Conservation (phyloP, 192 early-diverging fungal genomes). For the Podila horticola region DNA sequence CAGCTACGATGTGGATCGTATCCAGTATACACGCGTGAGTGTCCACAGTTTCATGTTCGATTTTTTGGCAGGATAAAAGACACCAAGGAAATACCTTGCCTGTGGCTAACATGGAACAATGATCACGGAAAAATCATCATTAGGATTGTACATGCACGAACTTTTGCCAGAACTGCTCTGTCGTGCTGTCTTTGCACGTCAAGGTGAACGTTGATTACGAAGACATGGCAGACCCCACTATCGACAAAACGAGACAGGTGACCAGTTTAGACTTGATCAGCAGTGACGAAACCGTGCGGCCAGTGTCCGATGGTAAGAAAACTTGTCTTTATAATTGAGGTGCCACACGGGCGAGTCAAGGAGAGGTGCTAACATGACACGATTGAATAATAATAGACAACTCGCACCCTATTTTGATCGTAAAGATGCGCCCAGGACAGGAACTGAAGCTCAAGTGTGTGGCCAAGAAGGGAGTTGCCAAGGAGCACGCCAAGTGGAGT, state of each 20-base stretch:
- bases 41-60: not conserved
- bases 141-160: constrained; percentile 80
- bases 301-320: constrained; percentile 66
- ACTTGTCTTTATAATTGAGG: no score
- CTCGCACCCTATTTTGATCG: constrained; percentile 70
- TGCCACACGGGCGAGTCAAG: not conserved
- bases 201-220: constrained; percentile 75
- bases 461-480: constrained; percentile 97
- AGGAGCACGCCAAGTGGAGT: constrained; percentile 98
- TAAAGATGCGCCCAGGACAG: constrained; percentile 92
- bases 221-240: constrained; percentile 46
- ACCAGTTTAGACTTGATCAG: constrained; percentile 85
- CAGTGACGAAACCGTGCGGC: constrained; percentile 74
- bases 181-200: constrained; percentile 87
- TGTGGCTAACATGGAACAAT: not conserved
- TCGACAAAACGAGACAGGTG: constrained; percentile 80
- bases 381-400: constrained; percentile 17
- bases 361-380: not conserved
- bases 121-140: not conserved
- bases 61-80: not conserved
- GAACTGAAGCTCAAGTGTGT: constrained; percentile 90
- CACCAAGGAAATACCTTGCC: not conserved
- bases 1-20: constrained; percentile 78
- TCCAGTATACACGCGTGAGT: constrained; percentile 82
- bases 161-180: constrained; percentile 92